These are phyloP conservation scores for Karstenula rhodostoma DNA, from an alignment of 2,329 filamentous ascomycete genomes.

Conservation along the genomic window DNA sequence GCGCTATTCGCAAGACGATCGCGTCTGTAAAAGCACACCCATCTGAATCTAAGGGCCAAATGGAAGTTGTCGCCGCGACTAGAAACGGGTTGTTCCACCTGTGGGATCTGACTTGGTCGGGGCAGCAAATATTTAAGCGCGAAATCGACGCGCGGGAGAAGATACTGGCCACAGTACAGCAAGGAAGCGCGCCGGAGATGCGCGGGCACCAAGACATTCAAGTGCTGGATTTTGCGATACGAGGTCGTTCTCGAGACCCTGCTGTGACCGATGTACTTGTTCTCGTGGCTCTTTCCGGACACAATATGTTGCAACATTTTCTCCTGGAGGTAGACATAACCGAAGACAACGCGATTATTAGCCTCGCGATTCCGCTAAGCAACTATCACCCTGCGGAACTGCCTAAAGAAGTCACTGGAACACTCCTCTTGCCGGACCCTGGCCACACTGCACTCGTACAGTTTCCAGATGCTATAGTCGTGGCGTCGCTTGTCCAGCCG, in stretches of 20 bases:
- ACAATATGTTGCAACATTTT: constrained; percentile 65
- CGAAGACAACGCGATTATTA: constrained; percentile 62
- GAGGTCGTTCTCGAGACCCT: constrained; percentile 51
- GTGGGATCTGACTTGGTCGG: constrained; percentile 90
- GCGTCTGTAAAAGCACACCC: constrained; percentile 79
- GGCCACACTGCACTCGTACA: constrained; percentile 82
- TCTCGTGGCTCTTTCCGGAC: constrained; percentile 43
- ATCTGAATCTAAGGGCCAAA: constrained; percentile 78
- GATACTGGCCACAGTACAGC: constrained; percentile 69
- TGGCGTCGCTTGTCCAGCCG: constrained; percentile 74
- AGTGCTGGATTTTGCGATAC: constrained; percentile 81
- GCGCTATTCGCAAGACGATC: constrained; percentile 77
- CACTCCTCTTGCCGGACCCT: constrained; percentile 79
- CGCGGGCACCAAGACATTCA: constrained; percentile 68
- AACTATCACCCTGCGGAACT: constrained; percentile 54
- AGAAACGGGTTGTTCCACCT: constrained; percentile 79
- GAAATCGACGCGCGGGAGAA: constrained; percentile 75
- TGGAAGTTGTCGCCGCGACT: constrained; percentile 82
- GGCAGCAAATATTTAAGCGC: constrained; percentile 76
- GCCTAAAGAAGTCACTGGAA: constrained; percentile 41
- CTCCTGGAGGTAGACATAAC: constrained; percentile 76
- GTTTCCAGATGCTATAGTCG: constrained; percentile 78
- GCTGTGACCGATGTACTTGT: constrained; percentile 36
- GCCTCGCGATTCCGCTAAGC: constrained; percentile 72
- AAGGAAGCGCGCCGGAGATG: constrained; percentile 58